phyloP scores from a whole-genome alignment of 1,139 yeast genomes.

The Suhomyces choctaworum region DNA sequence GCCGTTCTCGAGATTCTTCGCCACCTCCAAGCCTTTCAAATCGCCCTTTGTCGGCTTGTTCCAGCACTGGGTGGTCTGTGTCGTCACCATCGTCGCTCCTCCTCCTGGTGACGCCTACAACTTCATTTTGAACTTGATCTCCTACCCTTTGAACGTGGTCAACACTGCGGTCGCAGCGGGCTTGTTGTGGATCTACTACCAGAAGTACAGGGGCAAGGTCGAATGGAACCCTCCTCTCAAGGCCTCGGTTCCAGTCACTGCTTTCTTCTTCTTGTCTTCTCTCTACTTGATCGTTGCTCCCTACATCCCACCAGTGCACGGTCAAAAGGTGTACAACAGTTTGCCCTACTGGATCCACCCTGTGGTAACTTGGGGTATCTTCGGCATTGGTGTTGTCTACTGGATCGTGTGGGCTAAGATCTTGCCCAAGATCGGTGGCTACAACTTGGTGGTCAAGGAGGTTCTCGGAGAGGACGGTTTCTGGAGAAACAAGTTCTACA shows the following conservation, averaged over 20 bases:
- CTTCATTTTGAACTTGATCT: slow-evolving; percentile 48
- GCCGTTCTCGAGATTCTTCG: slow-evolving; percentile 48
- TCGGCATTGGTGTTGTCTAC: slow-evolving; percentile 68
- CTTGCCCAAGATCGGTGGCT: slow-evolving; percentile 60
- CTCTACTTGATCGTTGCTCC: slow-evolving; percentile 77
- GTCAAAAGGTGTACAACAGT: slow-evolving; percentile 63
- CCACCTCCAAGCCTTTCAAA: slow-evolving; percentile 44
- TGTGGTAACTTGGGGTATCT: slow-evolving; percentile 80
- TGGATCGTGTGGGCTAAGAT: slow-evolving; percentile 69
- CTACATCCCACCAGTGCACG: slow-evolving; percentile 70
- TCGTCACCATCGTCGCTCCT: slow-evolving; percentile 48
- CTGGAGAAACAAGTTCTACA: slow-evolving; percentile 66
- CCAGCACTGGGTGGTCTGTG: slow-evolving; percentile 57
- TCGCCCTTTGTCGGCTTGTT: slow-evolving; percentile 58
- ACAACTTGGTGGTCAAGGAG: slow-evolving; percentile 57
- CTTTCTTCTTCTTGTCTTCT: slow-evolving; percentile 68
- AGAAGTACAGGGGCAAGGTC: slow-evolving; percentile 49
- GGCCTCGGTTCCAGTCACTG: slow-evolving; percentile 62
- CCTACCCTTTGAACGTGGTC: slow-evolving; percentile 52
- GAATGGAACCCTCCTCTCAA: slow-evolving; percentile 77
- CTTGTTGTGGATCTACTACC: slow-evolving; percentile 44
- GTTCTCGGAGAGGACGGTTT: slow-evolving; percentile 71
- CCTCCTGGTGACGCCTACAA: slow-evolving; percentile 54
- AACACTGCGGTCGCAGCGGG: slow-evolving; percentile 49
- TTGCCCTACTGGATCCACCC: slow-evolving; percentile 82